These are phyloP conservation scores for Yamadazyma ubonensis DNA, from an alignment of 805 yeast genomes.

Conservation along the genomic window DNA sequence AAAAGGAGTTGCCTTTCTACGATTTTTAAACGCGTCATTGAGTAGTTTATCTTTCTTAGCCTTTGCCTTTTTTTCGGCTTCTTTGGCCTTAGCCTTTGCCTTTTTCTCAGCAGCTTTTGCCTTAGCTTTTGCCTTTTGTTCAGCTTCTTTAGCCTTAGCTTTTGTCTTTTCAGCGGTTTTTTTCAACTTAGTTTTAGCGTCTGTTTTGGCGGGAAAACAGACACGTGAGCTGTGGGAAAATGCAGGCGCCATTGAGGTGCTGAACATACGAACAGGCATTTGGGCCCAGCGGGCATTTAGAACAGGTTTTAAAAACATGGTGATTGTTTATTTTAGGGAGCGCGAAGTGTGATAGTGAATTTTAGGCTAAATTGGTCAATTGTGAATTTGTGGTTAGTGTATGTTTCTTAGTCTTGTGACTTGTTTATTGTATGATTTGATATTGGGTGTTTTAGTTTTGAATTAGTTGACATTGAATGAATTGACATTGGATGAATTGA, in stretches of 20 bases:
- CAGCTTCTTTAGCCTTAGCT: slow-evolving; percentile 19
- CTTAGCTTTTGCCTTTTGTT: slow-evolving; percentile 19
- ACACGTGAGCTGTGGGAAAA: no score
- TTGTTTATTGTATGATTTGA: no score
- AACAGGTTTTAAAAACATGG: no score
- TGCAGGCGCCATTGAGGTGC: neutral
- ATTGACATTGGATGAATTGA: no score
- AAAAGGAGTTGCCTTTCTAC: slow-evolving; percentile 12
- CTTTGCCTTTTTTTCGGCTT: slow-evolving; percentile 18
- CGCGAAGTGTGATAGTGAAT: no score
- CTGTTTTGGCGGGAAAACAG: neutral
- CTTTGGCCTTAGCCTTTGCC: slow-evolving; percentile 20
- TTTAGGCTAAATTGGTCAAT: no score
- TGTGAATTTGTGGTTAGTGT: no score
- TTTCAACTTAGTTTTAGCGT: slow-evolving; percentile 7
- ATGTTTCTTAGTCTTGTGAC: no score
- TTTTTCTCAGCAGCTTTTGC: slow-evolving; percentile 15
- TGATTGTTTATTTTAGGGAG: no score
- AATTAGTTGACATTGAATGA: no score
- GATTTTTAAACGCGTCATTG: slow-evolving; percentile 13
- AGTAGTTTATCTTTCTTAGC: slow-evolving; percentile 16
- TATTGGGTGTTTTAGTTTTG: no score
- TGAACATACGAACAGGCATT: neutral
- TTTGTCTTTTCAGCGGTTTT: slow-evolving; percentile 14
- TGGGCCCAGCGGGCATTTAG: no score